Conservation (phyloP, 495 filamentous ascomycete species). For the Penicillium canescens region DNA sequence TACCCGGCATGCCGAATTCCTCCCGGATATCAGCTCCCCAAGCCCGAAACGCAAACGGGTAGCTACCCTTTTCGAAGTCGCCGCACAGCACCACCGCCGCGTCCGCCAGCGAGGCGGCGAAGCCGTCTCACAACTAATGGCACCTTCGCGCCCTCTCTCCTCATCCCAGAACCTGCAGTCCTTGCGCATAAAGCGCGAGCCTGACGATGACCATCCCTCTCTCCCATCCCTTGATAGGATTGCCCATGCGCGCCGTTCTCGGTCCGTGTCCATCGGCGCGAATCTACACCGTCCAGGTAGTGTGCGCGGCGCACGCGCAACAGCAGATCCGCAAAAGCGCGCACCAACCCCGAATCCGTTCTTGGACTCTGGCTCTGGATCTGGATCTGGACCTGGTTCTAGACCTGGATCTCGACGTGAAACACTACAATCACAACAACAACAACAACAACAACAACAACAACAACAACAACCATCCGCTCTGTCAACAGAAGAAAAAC, state of each 20-base stretch:
- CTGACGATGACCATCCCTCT: slow-evolving; percentile 33
- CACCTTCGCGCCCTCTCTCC: slow-evolving; percentile 33
- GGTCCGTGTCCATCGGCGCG: slow-evolving; percentile 40
- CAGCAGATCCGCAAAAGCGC: slow-evolving; percentile 26
- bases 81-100: slow-evolving; percentile 55
- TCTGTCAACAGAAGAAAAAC: slow-evolving; percentile 18
- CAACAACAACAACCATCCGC: slow-evolving; percentile 15
- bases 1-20: slow-evolving; percentile 36
- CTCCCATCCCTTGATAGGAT: slow-evolving; percentile 36
- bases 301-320: slow-evolving; percentile 15
- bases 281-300: slow-evolving; percentile 28
- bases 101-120: slow-evolving; percentile 57
- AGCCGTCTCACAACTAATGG: slow-evolving; percentile 57
- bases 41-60: slow-evolving; percentile 57
- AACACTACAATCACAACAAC: slow-evolving; percentile 10
- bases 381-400: no score
- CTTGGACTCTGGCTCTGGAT: slow-evolving; percentile 15
- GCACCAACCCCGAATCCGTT: slow-evolving; percentile 29
- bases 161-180: slow-evolving; percentile 37
- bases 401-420: slow-evolving; percentile 3
- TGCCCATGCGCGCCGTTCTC: slow-evolving; percentile 27
- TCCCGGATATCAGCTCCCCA: slow-evolving; percentile 42
- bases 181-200: slow-evolving; percentile 40
- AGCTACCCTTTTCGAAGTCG: slow-evolving; percentile 58
- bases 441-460: slow-evolving; percentile 18